phyloP scores from a whole-genome alignment of 106 monocot genomes.

The Alisma plantagoaquatica region DNA sequence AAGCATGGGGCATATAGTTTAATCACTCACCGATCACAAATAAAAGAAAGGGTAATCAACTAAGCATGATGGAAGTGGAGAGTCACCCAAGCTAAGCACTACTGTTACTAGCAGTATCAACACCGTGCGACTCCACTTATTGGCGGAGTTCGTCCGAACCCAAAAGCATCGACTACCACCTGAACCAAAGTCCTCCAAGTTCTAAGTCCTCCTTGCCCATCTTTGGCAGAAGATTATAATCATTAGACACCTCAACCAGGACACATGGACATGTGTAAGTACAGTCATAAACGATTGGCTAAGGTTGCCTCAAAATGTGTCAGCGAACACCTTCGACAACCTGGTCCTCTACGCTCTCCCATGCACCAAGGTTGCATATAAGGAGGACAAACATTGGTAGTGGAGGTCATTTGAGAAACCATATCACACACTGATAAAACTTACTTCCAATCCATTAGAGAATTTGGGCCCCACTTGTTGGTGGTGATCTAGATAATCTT shows the following conservation, averaged over 20 bases:
- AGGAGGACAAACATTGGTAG: conserved; percentile 1
- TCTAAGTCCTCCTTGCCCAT: conserved; percentile 4
- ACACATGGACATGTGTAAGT: neutral
- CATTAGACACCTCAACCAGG: conserved; percentile 1
- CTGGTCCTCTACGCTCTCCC: conserved; percentile 10
- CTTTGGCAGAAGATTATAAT: conserved; percentile 20
- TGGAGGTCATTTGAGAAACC: neutral
- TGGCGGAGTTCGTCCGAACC: neutral
- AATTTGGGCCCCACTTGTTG: conserved; percentile 2
- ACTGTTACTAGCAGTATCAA: neutral
- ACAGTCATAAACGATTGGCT: conserved; percentile 9
- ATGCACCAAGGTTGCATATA: neutral
- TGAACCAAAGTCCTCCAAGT: conserved; percentile 4
- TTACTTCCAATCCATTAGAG: neutral
- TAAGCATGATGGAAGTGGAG: neutral
- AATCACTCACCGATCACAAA: too few species aligned
- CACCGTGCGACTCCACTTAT: conserved; percentile 10
- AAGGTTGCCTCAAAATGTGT: conserved; percentile 4
- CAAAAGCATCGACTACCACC: conserved; percentile 9
- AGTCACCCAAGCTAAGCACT: neutral
- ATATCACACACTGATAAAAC: neutral
- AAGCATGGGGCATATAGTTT: conserved; percentile 1
- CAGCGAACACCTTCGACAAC: conserved; percentile 13
- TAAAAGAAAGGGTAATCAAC: too few species aligned
- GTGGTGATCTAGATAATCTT: too few species aligned